Base-by-base conservation (phyloP, 139 green algal genomes). In the Mesotaenium endlicherianum region DNA sequence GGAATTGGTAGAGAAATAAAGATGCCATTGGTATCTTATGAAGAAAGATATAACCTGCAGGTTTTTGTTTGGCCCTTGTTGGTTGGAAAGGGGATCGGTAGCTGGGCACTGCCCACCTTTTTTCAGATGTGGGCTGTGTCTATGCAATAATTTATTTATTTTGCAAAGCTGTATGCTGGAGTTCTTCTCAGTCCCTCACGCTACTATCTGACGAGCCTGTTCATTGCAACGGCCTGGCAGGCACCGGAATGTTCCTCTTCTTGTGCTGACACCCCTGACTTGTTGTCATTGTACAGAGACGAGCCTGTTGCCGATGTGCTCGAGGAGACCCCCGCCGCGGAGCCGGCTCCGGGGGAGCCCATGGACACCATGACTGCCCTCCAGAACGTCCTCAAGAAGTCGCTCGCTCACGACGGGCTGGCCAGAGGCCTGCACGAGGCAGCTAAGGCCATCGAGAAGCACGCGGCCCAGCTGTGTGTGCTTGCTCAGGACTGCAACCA, bases 401-500 rank as follows among this genome's bases (percentile, higher is more conserved):
- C 95, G 1, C 90, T 99, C 77, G 95, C 95, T 17, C 93, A 98
- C 88, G 96, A 99, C 83, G 96, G 96, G 57, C 93, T 99, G 75
- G 82, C 92, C 39, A 92, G 97, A 43, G 97, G 97, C 75, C 93
- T 99, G 81, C 93, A 97, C 80, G 97, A 99, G 93, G 92, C 92
- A 31, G 92, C 93, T 70, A 94, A 92, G 90, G 92, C 93, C 36
- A 93, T 97, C 34, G 93, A 97, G 88, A 90, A 92, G 55, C 89
- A 93, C 75, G 85, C 94, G 84, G 95, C 91, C 14, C 95, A 97
- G 92, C 92, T 99, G 75, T 97, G 93, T 90, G 93, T 99, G 75
- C 91, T 99, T 45, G 95, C 96, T 38, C 92, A 99, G 87, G 95
- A 99, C 93, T 98, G 95, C 94, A 95, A 98, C 93, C 93, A 99